Conservation (phyloP, 371 early-diverging fungal genomes). For the Synchytrium microbalum region DNA sequence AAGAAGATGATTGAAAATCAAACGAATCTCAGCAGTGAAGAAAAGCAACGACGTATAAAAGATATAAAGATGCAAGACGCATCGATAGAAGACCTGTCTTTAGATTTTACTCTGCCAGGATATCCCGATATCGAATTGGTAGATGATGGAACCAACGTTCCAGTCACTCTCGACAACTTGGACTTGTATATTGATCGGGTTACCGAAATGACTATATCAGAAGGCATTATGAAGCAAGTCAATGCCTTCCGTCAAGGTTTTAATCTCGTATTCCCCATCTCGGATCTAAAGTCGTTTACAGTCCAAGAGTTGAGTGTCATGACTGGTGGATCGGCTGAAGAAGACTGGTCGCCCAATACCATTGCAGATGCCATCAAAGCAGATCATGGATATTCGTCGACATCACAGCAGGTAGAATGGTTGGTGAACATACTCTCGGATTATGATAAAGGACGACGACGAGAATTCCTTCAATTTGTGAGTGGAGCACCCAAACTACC, state of each 20-base stretch:
- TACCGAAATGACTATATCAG: slow-evolving; percentile 56
- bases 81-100: slow-evolving; percentile 52
- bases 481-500: slow-evolving; percentile 91
- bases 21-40: slow-evolving; percentile 16
- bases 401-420: slow-evolving; percentile 58
- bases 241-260: slow-evolving; percentile 77
- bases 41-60: slow-evolving; percentile 12
- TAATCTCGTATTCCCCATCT: slow-evolving; percentile 62
- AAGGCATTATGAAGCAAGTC: slow-evolving; percentile 67
- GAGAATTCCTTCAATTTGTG: slow-evolving; percentile 81
- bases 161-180: slow-evolving; percentile 68
- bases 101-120: slow-evolving; percentile 84
- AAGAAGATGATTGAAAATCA: slow-evolving; percentile 49
- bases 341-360: slow-evolving; percentile 75
- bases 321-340: slow-evolving; percentile 44
- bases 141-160: slow-evolving; percentile 50
- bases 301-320: slow-evolving; percentile 63
- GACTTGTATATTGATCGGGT: slow-evolving; percentile 63
- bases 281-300: slow-evolving; percentile 56
- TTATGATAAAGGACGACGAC: slow-evolving; percentile 51
- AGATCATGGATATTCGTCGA: slow-evolving; percentile 78
- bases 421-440: slow-evolving; percentile 60
- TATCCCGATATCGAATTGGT: slow-evolving; percentile 39
- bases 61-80: slow-evolving; percentile 35
- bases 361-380: slow-evolving; percentile 66